phyloP scores from a whole-genome alignment of 352 stramenopile species.

The Phytophthora litchii region DNA sequence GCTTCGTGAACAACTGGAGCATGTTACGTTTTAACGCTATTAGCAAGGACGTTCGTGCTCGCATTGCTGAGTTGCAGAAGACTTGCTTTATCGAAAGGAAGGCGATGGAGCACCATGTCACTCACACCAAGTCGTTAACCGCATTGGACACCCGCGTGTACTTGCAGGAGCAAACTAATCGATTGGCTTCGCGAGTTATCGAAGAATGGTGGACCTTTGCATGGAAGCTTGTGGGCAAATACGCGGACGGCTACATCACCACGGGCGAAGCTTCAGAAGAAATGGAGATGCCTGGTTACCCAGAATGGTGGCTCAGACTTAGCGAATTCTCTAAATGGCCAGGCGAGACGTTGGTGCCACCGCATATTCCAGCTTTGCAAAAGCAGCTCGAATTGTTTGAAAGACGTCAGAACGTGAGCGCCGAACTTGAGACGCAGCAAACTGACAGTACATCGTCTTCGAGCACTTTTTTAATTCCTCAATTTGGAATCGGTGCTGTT shows the following conservation, averaged over 20 bases:
- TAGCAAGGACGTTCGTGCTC: slow-evolving; percentile 58
- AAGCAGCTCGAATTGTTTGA: slow-evolving; percentile 47
- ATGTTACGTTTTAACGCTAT: slow-evolving; percentile 82
- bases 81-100: slow-evolving; percentile 39
- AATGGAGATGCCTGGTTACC: slow-evolving; percentile 71
- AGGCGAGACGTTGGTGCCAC: slow-evolving; percentile 58
- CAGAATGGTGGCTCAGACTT: slow-evolving; percentile 62
- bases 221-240: slow-evolving; percentile 79
- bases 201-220: slow-evolving; percentile 71
- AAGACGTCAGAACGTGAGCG: slow-evolving; percentile 33
- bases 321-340: slow-evolving; percentile 75
- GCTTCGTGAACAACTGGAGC: slow-evolving; percentile 90
- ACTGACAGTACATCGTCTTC: slow-evolving; percentile 8
- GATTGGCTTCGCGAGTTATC: slow-evolving; percentile 61
- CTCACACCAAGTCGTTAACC: slow-evolving; percentile 17
- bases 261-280: slow-evolving; percentile 58
- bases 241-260: slow-evolving; percentile 74
- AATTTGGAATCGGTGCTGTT: slow-evolving; percentile 36
- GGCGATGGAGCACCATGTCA: slow-evolving; percentile 35
- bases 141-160: slow-evolving; percentile 22
- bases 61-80: slow-evolving; percentile 48
- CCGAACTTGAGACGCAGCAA: slow-evolving; percentile 10
- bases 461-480: slow-evolving; percentile 20
- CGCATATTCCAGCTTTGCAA: slow-evolving; percentile 40
- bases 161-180: slow-evolving; percentile 55